A percentile compares a stretch with the other conserved stretches of the same genome.
Evolutionary conservation across 176 grass and related monocot genomes (phyloP).

Genomic region (Musa itinerans): DNA sequence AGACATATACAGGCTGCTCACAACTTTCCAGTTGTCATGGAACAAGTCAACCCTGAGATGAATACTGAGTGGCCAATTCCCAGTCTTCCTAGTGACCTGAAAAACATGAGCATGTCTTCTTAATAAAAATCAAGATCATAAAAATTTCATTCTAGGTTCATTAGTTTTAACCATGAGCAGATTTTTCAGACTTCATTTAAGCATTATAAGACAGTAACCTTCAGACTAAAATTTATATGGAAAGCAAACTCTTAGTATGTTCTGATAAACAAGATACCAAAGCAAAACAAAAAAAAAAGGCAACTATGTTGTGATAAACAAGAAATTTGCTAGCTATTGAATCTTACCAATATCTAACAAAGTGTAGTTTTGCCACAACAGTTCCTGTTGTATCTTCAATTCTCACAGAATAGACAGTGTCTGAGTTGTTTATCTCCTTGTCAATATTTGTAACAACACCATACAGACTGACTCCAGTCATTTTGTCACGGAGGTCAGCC

Average conservation of each 20-base stretch:
- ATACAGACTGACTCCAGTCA: slow-evolving; percentile 73
- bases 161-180: no score
- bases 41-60: slow-evolving; percentile 68
- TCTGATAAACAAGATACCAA: no score
- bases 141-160: slow-evolving; percentile 5
- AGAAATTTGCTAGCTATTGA: slow-evolving; percentile 15
- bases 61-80: slow-evolving; percentile 76
- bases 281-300: background rate
- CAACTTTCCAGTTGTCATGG: slow-evolving; percentile 42
- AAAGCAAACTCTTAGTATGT: no score
- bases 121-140: slow-evolving; percentile 21
- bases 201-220: no score
- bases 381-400: slow-evolving; percentile 71
- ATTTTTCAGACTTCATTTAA: no score
- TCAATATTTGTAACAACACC: slow-evolving; percentile 50
- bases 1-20: slow-evolving; percentile 38
- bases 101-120: slow-evolving; percentile 19
- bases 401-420: slow-evolving; percentile 49
- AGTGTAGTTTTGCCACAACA: slow-evolving; percentile 54
- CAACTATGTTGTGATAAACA: background rate
- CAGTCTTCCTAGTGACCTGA: slow-evolving; percentile 83
- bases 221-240: no score
- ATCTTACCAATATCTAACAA: slow-evolving; percentile 56
- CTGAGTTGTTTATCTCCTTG: slow-evolving; percentile 44
- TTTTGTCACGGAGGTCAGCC: slow-evolving; percentile 65